Evolutionary conservation across 345 rosid species (phyloP).

Genomic region (Jatropha curcas): DNA sequence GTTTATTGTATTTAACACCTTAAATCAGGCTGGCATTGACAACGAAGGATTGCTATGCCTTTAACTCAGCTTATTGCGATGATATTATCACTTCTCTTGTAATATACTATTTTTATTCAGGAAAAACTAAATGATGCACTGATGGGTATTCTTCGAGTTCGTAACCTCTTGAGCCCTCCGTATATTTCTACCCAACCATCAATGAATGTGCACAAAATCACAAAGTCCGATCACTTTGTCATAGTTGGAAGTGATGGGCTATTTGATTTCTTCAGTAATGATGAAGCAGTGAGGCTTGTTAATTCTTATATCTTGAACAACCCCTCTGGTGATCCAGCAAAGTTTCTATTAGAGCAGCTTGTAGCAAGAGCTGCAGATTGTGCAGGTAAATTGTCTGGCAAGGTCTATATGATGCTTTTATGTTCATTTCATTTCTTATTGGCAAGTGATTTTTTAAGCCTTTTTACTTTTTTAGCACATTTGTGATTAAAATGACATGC

Average conservation of each 20-base stretch:
- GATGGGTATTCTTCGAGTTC: slow-evolving; percentile 92
- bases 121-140: slow-evolving; percentile 79
- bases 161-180: slow-evolving; percentile 88
- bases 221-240: slow-evolving; percentile 78
- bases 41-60: not conserved
- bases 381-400: slow-evolving; percentile 57
- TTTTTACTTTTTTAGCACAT: not conserved
- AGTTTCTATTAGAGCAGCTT: slow-evolving; percentile 77
- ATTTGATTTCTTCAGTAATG: slow-evolving; percentile 87
- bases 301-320: slow-evolving; percentile 52
- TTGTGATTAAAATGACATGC: not conserved
- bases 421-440: not conserved
- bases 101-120: slow-evolving; percentile 38
- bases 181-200: slow-evolving; percentile 85
- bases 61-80: not conserved
- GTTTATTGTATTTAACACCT: not conserved
- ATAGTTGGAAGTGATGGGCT: slow-evolving; percentile 92
- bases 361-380: slow-evolving; percentile 77
- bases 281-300: slow-evolving; percentile 76
- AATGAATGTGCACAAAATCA: slow-evolving; percentile 63
- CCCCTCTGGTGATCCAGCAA: slow-evolving; percentile 90
- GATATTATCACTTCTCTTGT: not conserved
- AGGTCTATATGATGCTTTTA: not conserved
- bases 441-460: too few relatives aligned
- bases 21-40: slow-evolving; percentile 1